These are phyloP conservation scores for Candida dubliniensis DNA, from an alignment of 1,139 yeast genomes.

Conservation along the genomic window DNA sequence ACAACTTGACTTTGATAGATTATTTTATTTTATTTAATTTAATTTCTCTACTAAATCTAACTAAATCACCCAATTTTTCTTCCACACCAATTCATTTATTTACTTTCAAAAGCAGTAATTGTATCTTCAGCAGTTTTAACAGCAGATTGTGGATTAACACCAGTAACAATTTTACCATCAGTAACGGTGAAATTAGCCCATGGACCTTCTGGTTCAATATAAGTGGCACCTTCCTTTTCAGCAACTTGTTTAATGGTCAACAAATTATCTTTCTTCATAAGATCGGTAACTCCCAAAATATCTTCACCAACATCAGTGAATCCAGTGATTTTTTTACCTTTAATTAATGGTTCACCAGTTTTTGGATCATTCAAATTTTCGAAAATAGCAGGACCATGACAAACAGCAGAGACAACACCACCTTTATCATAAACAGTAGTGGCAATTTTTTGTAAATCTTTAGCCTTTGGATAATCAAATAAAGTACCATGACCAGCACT, in stretches of 20 bases:
- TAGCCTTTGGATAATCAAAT: slow-evolving; percentile 56
- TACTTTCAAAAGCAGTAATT: slow-evolving; percentile 8
- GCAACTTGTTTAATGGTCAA: slow-evolving; percentile 37
- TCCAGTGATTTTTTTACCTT: slow-evolving; percentile 59
- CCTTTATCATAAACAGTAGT: slow-evolving; percentile 46
- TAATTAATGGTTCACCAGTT: slow-evolving; percentile 45
- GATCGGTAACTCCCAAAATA: slow-evolving; percentile 33
- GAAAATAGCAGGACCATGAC: slow-evolving; percentile 66
- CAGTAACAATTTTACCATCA: slow-evolving; percentile 60
- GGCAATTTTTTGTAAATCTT: slow-evolving; percentile 46
- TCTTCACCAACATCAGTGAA: slow-evolving; percentile 59
- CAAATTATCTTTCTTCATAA: slow-evolving; percentile 34
- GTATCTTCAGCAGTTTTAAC: slow-evolving; percentile 41
- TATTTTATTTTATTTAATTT: no score
- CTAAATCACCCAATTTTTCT: no score
- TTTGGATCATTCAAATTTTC: slow-evolving; percentile 41
- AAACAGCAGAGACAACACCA: slow-evolving; percentile 62
- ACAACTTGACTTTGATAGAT: no score
- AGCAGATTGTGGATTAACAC: slow-evolving; percentile 65
- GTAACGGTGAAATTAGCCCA: slow-evolving; percentile 51
- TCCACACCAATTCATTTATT: neutral
- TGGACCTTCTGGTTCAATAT: slow-evolving; percentile 47
- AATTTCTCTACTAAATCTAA: no score
- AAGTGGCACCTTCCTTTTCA: slow-evolving; percentile 42
- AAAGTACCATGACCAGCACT: slow-evolving; percentile 68